phyloP scores from a whole-genome alignment of 2,329 filamentous ascomycete species.

The Xylaria arbuscula region DNA sequence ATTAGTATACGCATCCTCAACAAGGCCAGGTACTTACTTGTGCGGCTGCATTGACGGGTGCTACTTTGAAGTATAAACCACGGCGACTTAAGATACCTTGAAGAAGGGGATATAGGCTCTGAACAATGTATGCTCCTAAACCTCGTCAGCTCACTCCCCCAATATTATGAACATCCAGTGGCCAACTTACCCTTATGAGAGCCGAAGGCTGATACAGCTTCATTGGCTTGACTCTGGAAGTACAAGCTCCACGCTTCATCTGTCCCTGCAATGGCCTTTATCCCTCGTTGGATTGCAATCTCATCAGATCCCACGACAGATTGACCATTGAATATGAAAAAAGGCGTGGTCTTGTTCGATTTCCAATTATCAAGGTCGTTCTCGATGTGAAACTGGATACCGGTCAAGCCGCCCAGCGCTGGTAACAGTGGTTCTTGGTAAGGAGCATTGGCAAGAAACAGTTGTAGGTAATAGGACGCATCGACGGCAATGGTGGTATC shows the following conservation, averaged over 20 bases:
- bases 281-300: constrained; percentile 71
- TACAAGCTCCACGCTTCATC: constrained; percentile 89
- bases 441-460: constrained; percentile 75
- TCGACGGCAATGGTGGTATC: constrained; percentile 67
- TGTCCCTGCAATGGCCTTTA: constrained; percentile 75
- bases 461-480: constrained; percentile 86
- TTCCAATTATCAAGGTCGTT: constrained; percentile 80
- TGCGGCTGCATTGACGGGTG: constrained; percentile 87
- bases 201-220: constrained; percentile 88
- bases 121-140: constrained; percentile 75
- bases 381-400: constrained; percentile 79
- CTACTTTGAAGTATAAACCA: constrained; percentile 79
- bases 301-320: constrained; percentile 81
- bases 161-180: background rate
- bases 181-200: constrained; percentile 71
- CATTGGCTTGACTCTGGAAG: constrained; percentile 79
- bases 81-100: constrained; percentile 78
- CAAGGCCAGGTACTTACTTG: constrained; percentile 68
- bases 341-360: constrained; percentile 74
- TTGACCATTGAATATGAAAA: constrained; percentile 94
- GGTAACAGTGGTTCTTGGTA: constrained; percentile 88
- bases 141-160: constrained; percentile 32
- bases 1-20: constrained; percentile 37
- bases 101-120: constrained; percentile 80
- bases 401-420: constrained; percentile 88